Percentiles rank a stretch among this genome's conserved stretches.
Evolutionary conservation across 2,329 filamentous ascomycete genomes (phyloP).

Genomic region (Tolypocladium cylindrosporum): DNA sequence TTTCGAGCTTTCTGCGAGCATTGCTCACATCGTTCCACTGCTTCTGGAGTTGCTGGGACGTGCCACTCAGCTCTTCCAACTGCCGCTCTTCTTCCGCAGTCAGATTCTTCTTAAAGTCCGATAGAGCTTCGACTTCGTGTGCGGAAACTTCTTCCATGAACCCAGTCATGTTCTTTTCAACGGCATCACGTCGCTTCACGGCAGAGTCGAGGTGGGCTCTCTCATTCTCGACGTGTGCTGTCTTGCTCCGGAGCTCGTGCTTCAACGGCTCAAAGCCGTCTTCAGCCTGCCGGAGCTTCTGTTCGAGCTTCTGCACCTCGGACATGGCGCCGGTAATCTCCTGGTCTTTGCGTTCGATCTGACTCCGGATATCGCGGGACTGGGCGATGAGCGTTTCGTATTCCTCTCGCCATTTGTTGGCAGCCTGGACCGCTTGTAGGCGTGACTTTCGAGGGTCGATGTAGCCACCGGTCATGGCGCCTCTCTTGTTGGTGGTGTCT

Average conservation of each 20-base stretch:
- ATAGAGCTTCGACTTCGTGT: constrained; percentile 70
- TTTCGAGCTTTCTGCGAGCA: constrained; percentile 67
- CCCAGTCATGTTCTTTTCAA: constrained; percentile 65
- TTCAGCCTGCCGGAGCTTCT: constrained; percentile 67
- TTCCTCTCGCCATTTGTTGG: constrained; percentile 65
- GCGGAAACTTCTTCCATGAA: constrained; percentile 66
- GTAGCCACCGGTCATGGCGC: constrained; percentile 90
- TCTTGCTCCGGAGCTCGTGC: constrained; percentile 66
- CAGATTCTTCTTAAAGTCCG: constrained; percentile 87
- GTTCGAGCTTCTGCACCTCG: constrained; percentile 73
- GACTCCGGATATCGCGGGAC: constrained; percentile 53
- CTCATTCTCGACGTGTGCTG: constrained; percentile 63
- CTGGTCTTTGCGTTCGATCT: constrained; percentile 75
- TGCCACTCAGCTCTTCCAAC: constrained; percentile 59
- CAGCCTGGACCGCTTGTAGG: constrained; percentile 69
- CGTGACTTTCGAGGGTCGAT: constrained; percentile 80
- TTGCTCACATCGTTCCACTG: constrained; percentile 68
- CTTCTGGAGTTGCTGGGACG: constrained; percentile 64
- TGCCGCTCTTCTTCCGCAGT: constrained; percentile 72
- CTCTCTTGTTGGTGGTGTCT: constrained; percentile 89
- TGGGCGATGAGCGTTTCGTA: constrained; percentile 58
- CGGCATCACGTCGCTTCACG: constrained; percentile 50
- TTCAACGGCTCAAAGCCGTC: constrained; percentile 72
- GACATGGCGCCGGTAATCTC: constrained; percentile 81
- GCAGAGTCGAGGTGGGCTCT: constrained; percentile 66